Conservation (phyloP, 2,329 filamentous ascomycete species). For the Claviceps purpurea region DNA sequence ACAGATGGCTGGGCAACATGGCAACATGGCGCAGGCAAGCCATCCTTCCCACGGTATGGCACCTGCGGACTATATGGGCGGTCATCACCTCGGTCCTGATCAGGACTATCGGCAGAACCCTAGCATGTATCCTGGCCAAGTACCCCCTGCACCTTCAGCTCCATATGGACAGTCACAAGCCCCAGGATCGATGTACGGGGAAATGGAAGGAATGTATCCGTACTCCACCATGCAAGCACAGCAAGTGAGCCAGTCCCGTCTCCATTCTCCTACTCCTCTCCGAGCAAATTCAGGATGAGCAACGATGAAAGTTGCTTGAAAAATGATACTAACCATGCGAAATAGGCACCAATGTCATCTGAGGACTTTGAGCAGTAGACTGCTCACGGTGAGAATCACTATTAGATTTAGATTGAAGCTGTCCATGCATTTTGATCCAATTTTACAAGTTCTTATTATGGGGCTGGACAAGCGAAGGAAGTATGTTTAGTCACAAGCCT, state of each 20-base stretch:
- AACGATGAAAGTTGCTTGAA: not conserved
- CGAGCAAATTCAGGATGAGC: not conserved
- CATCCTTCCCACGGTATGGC: constrained; percentile 44
- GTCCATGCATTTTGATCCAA: not conserved
- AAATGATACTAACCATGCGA: not conserved
- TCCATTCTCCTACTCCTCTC: not conserved
- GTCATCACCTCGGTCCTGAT: constrained; percentile 52
- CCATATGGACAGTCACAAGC: constrained; percentile 67
- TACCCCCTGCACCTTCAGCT: constrained; percentile 57
- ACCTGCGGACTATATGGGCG: constrained; percentile 47
- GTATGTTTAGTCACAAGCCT: not conserved
- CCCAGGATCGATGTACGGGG: constrained; percentile 56
- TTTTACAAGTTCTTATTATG: not conserved
- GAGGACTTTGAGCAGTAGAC: constrained; percentile 31
- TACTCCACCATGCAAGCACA: constrained; percentile 72
- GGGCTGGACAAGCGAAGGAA: constrained; percentile 8
- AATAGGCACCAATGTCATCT: constrained; percentile 29
- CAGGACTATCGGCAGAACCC: constrained; percentile 69
- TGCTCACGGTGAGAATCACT: not conserved
- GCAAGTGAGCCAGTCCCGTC: constrained; percentile 45
- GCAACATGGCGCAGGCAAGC: constrained; percentile 38
- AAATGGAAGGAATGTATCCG: constrained; percentile 73
- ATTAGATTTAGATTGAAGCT: not conserved
- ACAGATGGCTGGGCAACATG: constrained; percentile 39
- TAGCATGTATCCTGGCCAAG: constrained; percentile 70